Evolutionary conservation across 2,329 filamentous ascomycete species (phyloP), one percentile per base, ranked within the genome.

Genomic region (Metarhizium humberi): DNA sequence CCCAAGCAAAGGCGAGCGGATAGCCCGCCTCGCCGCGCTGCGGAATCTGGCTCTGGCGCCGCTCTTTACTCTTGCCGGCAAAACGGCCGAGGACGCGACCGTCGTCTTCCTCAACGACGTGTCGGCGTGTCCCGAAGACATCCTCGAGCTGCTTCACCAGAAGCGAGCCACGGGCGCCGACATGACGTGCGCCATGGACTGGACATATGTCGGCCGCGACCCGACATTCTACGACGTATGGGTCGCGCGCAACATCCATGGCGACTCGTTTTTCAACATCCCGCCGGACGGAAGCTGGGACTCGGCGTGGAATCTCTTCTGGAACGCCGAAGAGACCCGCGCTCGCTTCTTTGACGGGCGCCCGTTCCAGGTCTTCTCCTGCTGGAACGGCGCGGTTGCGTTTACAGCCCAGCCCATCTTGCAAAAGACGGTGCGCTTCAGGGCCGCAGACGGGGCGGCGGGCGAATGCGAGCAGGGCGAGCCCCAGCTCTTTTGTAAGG

Each of bases 151-250:
- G 1, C 60, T 76, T 1, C 71, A 78, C 58, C 79, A 84, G 63
- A 74, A 71, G 30, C 60, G 57, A 6, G 59, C 59, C 3, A 76
- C 78, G 42, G 65, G 63, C 2, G 80, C 79, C 7, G 75, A 79
- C 61, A 81, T 82, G 76, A 76, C 75, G 0, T 85, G 80, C 60
- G 78, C 71, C 6, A 77, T 85, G 73, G 81, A 85, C 63, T 85
- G 80, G 79, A 75, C 71, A 0, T 75, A 75, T 51, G n/a, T 30
- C 16, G 47, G 16, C 47, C 2, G 14, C 18, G 25, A 51, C 13
- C 53, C 53, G 0, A 77, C 73, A 0, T 84, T 84, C 60, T 82
- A 82, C 62, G 79, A 84, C 57, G 71, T 80, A 3, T 83, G 79
- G 80, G 68, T 82, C 30, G 74, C 77, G 0, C 74, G 81, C 6